phyloP scores from a whole-genome alignment of 2,329 filamentous ascomycete species.

The Monosporascus cannonballus region DNA sequence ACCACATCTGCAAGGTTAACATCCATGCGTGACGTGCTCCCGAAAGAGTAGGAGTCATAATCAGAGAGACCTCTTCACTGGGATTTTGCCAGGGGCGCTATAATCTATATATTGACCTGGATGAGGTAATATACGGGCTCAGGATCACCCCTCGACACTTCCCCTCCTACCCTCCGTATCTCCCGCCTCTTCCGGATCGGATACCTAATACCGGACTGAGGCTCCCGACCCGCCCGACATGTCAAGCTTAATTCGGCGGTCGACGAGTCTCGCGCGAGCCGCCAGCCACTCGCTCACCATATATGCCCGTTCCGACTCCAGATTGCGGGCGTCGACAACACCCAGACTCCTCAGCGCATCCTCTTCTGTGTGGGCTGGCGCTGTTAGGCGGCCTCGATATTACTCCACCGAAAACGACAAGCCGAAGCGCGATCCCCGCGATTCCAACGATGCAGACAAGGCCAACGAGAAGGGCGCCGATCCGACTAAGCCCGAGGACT shows the following conservation, averaged over 20 bases:
- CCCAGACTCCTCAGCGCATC: conserved; percentile 15
- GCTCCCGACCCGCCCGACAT: conserved; percentile 21
- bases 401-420: conserved; percentile 19
- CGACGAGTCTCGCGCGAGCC: conserved; percentile 21
- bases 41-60: no score
- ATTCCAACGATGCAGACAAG: conserved; percentile 6
- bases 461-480: conserved; percentile 1
- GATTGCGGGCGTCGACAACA: conserved; percentile 13
- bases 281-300: conserved; percentile 17
- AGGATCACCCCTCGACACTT: not conserved
- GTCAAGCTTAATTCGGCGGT: conserved; percentile 27
- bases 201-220: conserved; percentile 1
- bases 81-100: no score
- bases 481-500: conserved; percentile 2
- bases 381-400: conserved; percentile 12
- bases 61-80: no score
- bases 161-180: not conserved
- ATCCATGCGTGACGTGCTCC: no score
- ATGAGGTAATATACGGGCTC: no score
- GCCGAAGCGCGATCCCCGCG: conserved; percentile 6
- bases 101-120: no score
- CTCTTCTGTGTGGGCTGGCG: conserved; percentile 16
- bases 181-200: conserved; percentile 13
- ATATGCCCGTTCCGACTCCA: conserved; percentile 14
- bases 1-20: no score